These are phyloP conservation scores for Calonectria pseudoturangicola DNA, from an alignment of 2,329 filamentous ascomycete species.

Conservation along the genomic window DNA sequence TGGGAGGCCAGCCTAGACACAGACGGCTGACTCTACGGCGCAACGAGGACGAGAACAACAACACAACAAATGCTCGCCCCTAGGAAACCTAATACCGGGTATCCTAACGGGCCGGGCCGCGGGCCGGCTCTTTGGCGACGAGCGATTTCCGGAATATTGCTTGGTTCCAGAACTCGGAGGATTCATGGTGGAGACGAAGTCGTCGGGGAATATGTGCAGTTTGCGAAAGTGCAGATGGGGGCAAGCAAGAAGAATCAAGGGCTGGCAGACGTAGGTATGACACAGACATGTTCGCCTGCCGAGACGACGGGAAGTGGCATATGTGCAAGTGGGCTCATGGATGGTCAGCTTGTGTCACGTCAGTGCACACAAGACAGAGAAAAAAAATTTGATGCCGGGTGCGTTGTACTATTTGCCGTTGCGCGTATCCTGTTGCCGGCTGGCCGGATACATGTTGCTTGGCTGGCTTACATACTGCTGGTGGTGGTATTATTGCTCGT, in stretches of 20 bases:
- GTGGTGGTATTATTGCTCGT: constrained; percentile 41
- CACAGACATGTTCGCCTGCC: constrained; percentile 39
- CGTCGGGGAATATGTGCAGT: constrained; percentile 32
- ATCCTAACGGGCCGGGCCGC: constrained; percentile 54
- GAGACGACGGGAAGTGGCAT: constrained; percentile 41
- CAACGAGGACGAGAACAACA: constrained; percentile 7
- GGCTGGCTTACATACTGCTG: constrained; percentile 36
- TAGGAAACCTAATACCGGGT: constrained; percentile 45
- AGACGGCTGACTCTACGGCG: background rate
- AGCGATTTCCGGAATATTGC: constrained; percentile 27
- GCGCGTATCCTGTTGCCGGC: constrained; percentile 41
- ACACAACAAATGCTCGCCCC: constrained; percentile 17
- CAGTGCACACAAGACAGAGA: constrained; percentile 35
- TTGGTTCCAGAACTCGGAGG: constrained; percentile 42
- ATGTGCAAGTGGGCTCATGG: constrained; percentile 40
- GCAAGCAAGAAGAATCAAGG: constrained; percentile 7
- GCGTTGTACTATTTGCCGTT: constrained; percentile 40
- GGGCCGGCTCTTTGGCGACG: constrained; percentile 43
- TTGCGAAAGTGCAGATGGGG: constrained; percentile 40
- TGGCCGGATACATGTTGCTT: constrained; percentile 32
- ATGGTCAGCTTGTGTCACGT: constrained; percentile 44
- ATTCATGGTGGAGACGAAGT: constrained; percentile 42
- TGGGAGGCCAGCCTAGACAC: constrained; percentile 21
- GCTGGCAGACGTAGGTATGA: constrained; percentile 3
- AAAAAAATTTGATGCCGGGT: constrained; percentile 29